phyloP scores from a whole-genome alignment of 2,329 filamentous ascomycete genomes.

The Elsinoe fawcettii region DNA sequence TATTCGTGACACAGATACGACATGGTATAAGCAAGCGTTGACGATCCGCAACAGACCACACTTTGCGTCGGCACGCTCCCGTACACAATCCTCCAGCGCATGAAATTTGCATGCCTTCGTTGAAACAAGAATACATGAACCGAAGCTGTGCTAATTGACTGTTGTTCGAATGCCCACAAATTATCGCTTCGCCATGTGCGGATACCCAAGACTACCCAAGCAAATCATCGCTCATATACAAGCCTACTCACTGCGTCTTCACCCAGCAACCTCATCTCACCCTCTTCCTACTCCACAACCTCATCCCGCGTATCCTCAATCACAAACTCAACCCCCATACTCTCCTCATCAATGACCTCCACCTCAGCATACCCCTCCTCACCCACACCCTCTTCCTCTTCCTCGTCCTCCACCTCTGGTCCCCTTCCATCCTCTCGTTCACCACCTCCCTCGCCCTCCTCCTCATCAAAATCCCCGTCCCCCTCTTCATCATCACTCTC shows the following conservation, averaged over 20 bases:
- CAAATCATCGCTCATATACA: background rate
- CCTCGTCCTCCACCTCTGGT: background rate
- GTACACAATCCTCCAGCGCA: too few relatives aligned
- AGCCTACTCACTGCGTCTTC: background rate
- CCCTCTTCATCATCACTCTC: conserved; percentile 15
- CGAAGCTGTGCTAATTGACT: background rate
- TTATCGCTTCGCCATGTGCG: background rate
- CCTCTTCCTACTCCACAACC: background rate
- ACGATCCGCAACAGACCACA: too few relatives aligned
- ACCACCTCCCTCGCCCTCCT: conserved; percentile 2
- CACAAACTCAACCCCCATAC: conserved; percentile 10
- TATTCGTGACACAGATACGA: too few relatives aligned
- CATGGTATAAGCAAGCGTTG: background rate
- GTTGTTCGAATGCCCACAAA: background rate
- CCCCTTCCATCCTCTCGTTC: conserved; percentile 1
- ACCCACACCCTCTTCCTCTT: conserved; percentile 1
- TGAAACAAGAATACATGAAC: background rate
- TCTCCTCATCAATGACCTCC: conserved; percentile 12
- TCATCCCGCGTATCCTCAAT: conserved; percentile 7
- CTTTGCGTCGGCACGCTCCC: too few relatives aligned
- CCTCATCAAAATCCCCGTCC: conserved; percentile 13
- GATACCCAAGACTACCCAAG: background rate
- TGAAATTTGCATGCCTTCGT: too few relatives aligned
- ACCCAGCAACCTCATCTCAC: background rate
- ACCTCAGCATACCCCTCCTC: conserved; percentile 7